phyloP scores from a whole-genome alignment of 129 eudicot species.

The Tagetes erecta region DNA sequence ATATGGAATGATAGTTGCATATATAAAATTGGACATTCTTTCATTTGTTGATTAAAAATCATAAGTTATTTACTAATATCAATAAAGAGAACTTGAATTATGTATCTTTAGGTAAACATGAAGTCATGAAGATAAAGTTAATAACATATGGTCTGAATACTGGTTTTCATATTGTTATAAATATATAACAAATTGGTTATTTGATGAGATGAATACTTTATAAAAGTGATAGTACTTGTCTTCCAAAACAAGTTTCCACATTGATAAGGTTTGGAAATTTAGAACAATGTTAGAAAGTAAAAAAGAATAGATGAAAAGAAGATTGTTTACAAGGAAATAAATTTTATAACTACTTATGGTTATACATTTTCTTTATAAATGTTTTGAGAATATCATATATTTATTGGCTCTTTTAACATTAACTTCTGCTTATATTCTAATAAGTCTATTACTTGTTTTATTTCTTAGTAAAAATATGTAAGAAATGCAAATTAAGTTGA shows the following conservation, averaged over 20 bases:
- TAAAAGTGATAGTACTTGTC: background rate
- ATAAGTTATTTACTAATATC: background rate
- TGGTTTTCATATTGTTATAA: background rate
- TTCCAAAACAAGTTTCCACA: constrained; percentile 8
- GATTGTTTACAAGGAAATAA: background rate
- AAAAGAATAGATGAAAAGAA: background rate
- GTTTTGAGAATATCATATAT: background rate
- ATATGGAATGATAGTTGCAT: constrained; percentile 9
- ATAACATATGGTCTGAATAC: background rate
- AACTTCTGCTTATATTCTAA: background rate
- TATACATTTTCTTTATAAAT: background rate
- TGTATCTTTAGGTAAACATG: background rate
- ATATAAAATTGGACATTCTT: constrained; percentile 7
- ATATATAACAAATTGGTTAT: background rate
- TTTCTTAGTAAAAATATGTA: no score
- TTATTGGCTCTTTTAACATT: background rate
- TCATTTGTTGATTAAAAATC: constrained; percentile 4
- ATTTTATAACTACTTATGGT: background rate
- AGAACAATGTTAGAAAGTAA: background rate
- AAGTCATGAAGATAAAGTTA: background rate
- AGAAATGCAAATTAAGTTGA: no score
- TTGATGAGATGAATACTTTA: background rate
- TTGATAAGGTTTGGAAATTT: constrained; percentile 1
- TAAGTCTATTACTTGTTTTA: background rate
- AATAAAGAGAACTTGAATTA: background rate